Base-by-base conservation (phyloP, 2,329 filamentous ascomycete genomes). In the Alternaria hordeiaustralica region DNA sequence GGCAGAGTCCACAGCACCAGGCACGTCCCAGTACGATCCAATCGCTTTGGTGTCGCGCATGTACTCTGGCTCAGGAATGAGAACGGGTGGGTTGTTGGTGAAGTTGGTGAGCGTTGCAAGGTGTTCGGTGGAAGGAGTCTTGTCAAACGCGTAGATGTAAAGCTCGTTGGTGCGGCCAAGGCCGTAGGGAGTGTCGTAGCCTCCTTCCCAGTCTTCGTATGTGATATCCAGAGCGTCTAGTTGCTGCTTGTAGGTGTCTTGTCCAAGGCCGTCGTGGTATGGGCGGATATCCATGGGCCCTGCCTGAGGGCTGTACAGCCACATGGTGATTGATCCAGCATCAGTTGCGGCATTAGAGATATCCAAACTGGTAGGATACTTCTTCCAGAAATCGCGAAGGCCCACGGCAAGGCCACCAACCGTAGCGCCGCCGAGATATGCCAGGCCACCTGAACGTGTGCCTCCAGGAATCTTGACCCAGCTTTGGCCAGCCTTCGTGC, bases 381-480 rank as follows among this genome's bases (percentile, higher is more conserved):
- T 82, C 78, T 90, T 87, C 88, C 88, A 90, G 72, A 90, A 90
- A 68, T 89, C 84, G 3, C 85, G 83, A 50, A 88, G 80, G 0
- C 86, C 87, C 6, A 90, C 73, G 1, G 86, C 87, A 2, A 90
- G 79, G 12, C 88, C 88, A n/a, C 88, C 88, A 4, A 79, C 76
- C 0, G 82, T 84, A 6, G 87, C 85, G 10, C 85, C 84, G 2
- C 88, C 88, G 1, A 90, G 82, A 65, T 89, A 90, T 0, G 84
- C 86, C 0, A 89, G 76, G 0, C 88, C 88, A 1, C 83, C 84
- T 1, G 88, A 82, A 2, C 86, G 82, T 1, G 84, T 87, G 2
- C 86, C 86, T 0, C 85, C 87, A 0, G 86, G 84, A 11, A 89
- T 86, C 2, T 86, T 87, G 2, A 89, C 78, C 87, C 87, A 89